Base-by-base conservation (phyloP, 2,329 filamentous ascomycete species). In the Fusarium phyllophilum region DNA sequence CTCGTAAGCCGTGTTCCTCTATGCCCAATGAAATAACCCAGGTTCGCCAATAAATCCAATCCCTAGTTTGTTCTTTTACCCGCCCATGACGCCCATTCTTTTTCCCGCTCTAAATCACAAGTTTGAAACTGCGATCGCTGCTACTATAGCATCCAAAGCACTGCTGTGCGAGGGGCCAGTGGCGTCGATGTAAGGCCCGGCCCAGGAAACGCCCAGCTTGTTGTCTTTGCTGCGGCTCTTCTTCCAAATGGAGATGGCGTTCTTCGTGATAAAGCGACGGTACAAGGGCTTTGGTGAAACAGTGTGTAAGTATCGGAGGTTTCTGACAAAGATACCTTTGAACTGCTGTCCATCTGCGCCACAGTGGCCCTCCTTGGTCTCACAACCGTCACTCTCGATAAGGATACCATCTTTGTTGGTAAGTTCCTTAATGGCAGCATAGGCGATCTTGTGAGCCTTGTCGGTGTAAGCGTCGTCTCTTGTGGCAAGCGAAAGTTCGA, bases 281-380 rank as follows among this genome's bases (percentile, higher is more conserved):
- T 90, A 91, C 15, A 79, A 79, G 7, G 84, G 79, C 42, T 87
- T 82, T 1, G 88, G 87, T 3, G 85, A 86, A 6, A 81, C 87
- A 2, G 82, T 77, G 29, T 92, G 84, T 39, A 94, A 81, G 62
- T 88, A 86, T 39, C 86, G 85, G 26, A 94, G 82, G 77, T 93
- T 93, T 26, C 91, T 86, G 22, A 89, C 85, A 72, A 94, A 93
- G 41, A 94, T 85, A 8, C 92, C 92, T 81, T 94, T 94, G 86
- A 94, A 94, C 77, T 93, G 90, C 39, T 88, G 85, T 4, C 85
- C 87, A 67, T 91, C 87, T 24, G 77, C 79, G 17, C 83, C 84
- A 61, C 85, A 88, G 72, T 83, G 74, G 45, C 79, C 79, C 14
- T 72, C 57, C 20, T 73, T 65, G 24, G 79, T 76, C 68, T 84